Base-by-base conservation (phyloP, 176 grass and related monocot genomes). In the Lolium multiflorum region DNA sequence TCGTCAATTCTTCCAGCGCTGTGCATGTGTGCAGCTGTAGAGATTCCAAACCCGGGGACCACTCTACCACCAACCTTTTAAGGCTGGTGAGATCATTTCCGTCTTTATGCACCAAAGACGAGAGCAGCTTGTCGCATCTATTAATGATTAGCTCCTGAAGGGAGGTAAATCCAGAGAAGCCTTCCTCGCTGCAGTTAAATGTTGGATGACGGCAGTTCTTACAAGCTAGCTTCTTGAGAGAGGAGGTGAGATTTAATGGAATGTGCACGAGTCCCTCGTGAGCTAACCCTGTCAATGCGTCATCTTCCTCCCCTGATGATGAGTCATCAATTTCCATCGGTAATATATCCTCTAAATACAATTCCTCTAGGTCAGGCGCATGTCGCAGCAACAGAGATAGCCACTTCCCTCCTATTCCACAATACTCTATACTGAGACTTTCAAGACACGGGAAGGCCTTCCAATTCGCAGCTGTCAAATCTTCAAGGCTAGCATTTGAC, bases 201-300 rank as follows among this genome's bases (percentile, higher is more conserved):
- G 14, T 74, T 6, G 46, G 9, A 61, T 9, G 3, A 0, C 0
- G 0, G 15, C 25, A 61, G 0, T 0, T 0, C 0, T 0, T 0
- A 15, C 52, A 18, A n/a, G 0, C 3, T 35, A 88, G 6, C 14
- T 10, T 11, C 54, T 63, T 41, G 9, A 88, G 41, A 54, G 81
- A 78, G 0, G 25, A 26, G 14, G 15, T 0, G 14, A 16, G 1
- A 39, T 83, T 82, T 59, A 16, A 18, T 6, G 86, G 71, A 13
- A 82, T 5, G 15, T 11, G 0, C 0, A 82, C 0, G 13, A 48
- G 37, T 7, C 14, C 0, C 0, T 76, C 71, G 2, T 0, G 22
- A 20, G 7, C 65, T 68, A 68, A 39, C 65, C 37, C 8, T 4
- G 35, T 43, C 31, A n/a, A n/a, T 43, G 37, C 1, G 16, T 20